A percentile compares a stretch with the other conserved stretches of the same genome.
These are phyloP conservation scores for Chaetomiaceae sp. DNA, from an alignment of 2,329 filamentous ascomycete genomes.

Conservation along the genomic window DNA sequence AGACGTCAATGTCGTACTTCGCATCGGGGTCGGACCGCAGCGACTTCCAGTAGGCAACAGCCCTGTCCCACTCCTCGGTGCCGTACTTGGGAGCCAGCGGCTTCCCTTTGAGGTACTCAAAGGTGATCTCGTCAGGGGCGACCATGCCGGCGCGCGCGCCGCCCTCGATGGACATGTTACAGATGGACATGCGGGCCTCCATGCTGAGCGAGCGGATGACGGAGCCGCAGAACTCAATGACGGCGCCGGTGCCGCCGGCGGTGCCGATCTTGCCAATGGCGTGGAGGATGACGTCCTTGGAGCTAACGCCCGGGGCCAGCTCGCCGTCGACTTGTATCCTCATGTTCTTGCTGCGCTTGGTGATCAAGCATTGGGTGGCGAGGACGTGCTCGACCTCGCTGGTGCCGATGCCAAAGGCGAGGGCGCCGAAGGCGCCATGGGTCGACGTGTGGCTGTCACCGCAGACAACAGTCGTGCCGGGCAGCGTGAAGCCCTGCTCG, in stretches of 20 bases:
- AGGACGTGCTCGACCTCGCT: slow-evolving; percentile 98
- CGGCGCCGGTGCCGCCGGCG: slow-evolving; percentile 86
- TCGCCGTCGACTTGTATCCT: slow-evolving; percentile 91
- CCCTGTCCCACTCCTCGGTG: slow-evolving; percentile 85
- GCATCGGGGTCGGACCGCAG: slow-evolving; percentile 83
- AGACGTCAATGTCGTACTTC: slow-evolving; percentile 83
- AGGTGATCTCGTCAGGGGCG: slow-evolving; percentile 88
- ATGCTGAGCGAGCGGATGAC: slow-evolving; percentile 87
- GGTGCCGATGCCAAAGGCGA: slow-evolving; percentile 96
- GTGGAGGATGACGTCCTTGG: slow-evolving; percentile 91
- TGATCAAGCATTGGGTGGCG: slow-evolving; percentile 92
- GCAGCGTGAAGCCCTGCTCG: slow-evolving; percentile 97
- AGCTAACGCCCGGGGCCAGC: slow-evolving; percentile 84
- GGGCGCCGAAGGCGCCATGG: slow-evolving; percentile 90
- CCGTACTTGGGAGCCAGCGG: slow-evolving; percentile 82
- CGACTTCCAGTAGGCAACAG: slow-evolving; percentile 80
- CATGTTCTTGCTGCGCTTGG: slow-evolving; percentile 97
- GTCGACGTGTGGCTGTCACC: slow-evolving; percentile 98
- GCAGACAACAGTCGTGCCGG: slow-evolving; percentile 93
- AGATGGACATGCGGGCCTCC: slow-evolving; percentile 98
- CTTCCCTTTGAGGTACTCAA: slow-evolving; percentile 88
- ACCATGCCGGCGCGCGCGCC: slow-evolving; percentile 96
- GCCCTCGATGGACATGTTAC: slow-evolving; percentile 98
- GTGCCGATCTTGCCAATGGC: slow-evolving; percentile 93
- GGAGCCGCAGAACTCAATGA: slow-evolving; percentile 96